Evolutionary conservation across 192 early-diverging fungal genomes (phyloP).

Genomic region (Podila verticillata): DNA sequence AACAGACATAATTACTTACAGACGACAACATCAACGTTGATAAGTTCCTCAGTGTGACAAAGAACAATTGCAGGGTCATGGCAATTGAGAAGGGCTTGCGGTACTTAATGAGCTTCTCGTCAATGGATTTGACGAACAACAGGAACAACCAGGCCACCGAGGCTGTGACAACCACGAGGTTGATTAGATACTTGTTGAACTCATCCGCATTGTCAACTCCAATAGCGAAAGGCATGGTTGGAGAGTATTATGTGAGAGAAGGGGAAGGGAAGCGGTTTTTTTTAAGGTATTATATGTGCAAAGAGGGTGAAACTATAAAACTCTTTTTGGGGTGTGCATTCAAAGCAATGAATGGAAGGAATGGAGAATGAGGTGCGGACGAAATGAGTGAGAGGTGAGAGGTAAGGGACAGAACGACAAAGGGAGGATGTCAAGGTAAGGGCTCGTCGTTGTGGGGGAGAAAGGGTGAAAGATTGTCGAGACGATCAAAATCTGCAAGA

Average conservation of each 20-base stretch:
- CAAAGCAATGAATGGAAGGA: too few species aligned
- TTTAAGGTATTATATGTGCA: too few species aligned
- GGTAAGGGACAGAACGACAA: background rate
- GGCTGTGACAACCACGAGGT: constrained; percentile 26
- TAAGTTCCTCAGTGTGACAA: constrained; percentile 35
- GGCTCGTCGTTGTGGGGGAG: background rate
- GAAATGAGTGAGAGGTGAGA: background rate
- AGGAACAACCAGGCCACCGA: constrained; percentile 26
- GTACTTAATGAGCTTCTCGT: constrained; percentile 20
- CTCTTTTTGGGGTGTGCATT: too few species aligned
- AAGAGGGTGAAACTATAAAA: too few species aligned
- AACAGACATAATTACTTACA: constrained; percentile 11
- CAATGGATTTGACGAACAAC: constrained; percentile 30
- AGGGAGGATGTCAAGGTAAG: background rate
- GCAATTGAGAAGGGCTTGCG: constrained; percentile 39
- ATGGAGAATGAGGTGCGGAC: background rate
- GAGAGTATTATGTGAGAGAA: background rate
- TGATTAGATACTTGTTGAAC: constrained; percentile 37
- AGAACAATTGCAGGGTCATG: constrained; percentile 40
- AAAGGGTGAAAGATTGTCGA: background rate
- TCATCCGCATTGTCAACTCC: constrained; percentile 21
- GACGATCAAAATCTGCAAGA: background rate
- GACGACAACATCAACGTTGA: constrained; percentile 39
- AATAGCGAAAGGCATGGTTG: constrained; percentile 21
- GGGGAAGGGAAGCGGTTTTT: background rate